Conservation (phyloP, 2,329 filamentous ascomycete species). For the Plenodomus biglobosus region DNA sequence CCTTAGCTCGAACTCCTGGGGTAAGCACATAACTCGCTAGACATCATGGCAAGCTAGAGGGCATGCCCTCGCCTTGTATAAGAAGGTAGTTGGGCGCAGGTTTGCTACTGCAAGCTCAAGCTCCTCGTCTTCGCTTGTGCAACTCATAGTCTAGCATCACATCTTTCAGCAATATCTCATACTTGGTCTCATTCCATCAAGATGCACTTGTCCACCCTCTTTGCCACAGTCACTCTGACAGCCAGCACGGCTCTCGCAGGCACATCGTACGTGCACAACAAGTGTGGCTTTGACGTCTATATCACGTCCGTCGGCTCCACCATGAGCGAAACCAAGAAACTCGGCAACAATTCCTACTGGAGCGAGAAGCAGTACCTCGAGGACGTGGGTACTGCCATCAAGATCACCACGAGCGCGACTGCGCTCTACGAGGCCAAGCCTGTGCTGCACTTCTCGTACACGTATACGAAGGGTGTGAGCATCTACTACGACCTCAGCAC, state of each 20-base stretch:
- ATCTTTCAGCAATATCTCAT: not conserved
- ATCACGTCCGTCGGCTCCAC: slow-evolving; percentile 20
- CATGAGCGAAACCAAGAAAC: slow-evolving; percentile 2
- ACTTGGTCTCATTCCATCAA: not conserved
- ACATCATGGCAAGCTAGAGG: not conserved
- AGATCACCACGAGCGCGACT: slow-evolving; percentile 16
- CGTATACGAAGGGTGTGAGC: slow-evolving; percentile 12
- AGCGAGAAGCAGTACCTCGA: slow-evolving; percentile 19
- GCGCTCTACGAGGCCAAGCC: slow-evolving; percentile 19
- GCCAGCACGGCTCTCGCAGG: slow-evolving; percentile 15
- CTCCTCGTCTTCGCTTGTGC: slow-evolving; percentile 1
- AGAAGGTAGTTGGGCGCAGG: not conserved
- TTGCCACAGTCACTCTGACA: slow-evolving; percentile 17
- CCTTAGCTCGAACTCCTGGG: not conserved
- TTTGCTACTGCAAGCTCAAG: not conserved
- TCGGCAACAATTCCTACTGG: slow-evolving; percentile 9
- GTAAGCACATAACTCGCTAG: slow-evolving; percentile 1
- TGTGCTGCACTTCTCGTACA: slow-evolving; percentile 28
- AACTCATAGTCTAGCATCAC: not conserved
- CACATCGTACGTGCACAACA: slow-evolving; percentile 25
- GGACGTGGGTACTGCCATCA: slow-evolving; percentile 24
- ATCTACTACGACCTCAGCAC: slow-evolving; percentile 31
- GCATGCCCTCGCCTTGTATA: slow-evolving; percentile 8
- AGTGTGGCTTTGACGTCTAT: slow-evolving; percentile 27
- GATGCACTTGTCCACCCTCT: slow-evolving; percentile 22